Percentiles rank a stretch among this genome's conserved stretches.
Conservation (phyloP, 2,329 filamentous ascomycete genomes). For the Aureobasidium sp. region DNA sequence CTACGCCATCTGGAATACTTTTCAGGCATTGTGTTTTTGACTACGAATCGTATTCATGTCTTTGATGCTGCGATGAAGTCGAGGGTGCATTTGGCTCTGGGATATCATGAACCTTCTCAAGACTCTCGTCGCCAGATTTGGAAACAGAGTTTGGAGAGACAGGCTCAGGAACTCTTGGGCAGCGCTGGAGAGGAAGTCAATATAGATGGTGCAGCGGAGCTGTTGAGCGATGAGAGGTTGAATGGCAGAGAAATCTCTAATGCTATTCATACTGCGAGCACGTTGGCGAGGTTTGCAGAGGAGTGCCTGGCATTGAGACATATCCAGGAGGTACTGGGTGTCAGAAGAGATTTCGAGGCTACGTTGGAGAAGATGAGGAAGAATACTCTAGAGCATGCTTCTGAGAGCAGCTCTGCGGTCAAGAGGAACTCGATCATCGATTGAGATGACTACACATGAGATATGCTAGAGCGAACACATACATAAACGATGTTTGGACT, state of each 20-base stretch:
- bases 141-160: neutral
- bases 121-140: neutral
- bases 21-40: slow-evolving; percentile 32
- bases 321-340: slow-evolving; percentile 9
- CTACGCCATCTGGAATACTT: slow-evolving; percentile 32
- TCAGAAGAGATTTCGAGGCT: slow-evolving; percentile 2
- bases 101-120: neutral
- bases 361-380: neutral
- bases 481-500: too few relatives aligned
- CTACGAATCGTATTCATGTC: slow-evolving; percentile 24
- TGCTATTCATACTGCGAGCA: neutral
- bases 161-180: neutral
- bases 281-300: neutral
- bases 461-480: too few relatives aligned
- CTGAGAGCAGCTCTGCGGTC: neutral
- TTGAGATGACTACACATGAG: neutral
- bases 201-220: neutral
- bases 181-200: neutral
- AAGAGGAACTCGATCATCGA: neutral
- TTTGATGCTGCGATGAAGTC: slow-evolving; percentile 8
- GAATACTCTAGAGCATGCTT: neutral
- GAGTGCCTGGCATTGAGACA: neutral
- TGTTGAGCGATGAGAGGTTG: neutral
- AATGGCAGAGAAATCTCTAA: slow-evolving; percentile 3
- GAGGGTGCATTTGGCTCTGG: neutral